Evolutionary conservation across 1,139 yeast species (phyloP), one percentile per base, ranked within the genome.

Genomic region (Pichia sp.): DNA sequence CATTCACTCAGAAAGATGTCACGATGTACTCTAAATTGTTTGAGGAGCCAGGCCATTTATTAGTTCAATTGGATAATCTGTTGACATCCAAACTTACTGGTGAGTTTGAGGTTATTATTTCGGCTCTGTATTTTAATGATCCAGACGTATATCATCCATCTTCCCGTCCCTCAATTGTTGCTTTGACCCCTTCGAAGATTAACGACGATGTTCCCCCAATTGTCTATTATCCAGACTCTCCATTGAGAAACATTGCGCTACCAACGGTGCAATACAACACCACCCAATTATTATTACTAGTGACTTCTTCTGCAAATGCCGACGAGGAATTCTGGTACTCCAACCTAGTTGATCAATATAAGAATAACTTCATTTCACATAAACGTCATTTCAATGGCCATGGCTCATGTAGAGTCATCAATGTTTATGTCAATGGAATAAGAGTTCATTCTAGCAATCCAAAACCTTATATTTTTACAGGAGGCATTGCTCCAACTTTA

Each of bases 291-390:
- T 67, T 68, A 41, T 63, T 85, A 36, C 73, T 83, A 7, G 60
- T 86, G 4, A 79, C 77, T 55, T 77, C 85, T 3, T 78, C 86
- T 26, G 95, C 94, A 3, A 85, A 82, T 56, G 80, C 80, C 1
- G 78, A 75, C 37, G 95, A 86, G 60, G 95, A 87, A 63, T 84
- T 84, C 57, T 86, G 95, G 95, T 86, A 82, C 62, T 64, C 78
- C 11, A 81, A 83, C 55, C 74, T 77, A 23, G 54, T 81, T 44
- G 84, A 80, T 49, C 62, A 67, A 39, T 71, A 64, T 52, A 66
- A 65, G 26, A 56, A 64, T 32, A 54, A 61, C 9, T 77, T 75
- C 49, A 56, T 56, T 4, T 57, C 57, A 5, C 57, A 64, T 37
- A 71, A 72, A 23, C 71, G 68, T 43, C 62, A 65, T 29, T 66